Evolutionary conservation across 139 green algal genomes (phyloP), one percentile per base, ranked within the genome.

Genomic region (Picochlorum sp.): DNA sequence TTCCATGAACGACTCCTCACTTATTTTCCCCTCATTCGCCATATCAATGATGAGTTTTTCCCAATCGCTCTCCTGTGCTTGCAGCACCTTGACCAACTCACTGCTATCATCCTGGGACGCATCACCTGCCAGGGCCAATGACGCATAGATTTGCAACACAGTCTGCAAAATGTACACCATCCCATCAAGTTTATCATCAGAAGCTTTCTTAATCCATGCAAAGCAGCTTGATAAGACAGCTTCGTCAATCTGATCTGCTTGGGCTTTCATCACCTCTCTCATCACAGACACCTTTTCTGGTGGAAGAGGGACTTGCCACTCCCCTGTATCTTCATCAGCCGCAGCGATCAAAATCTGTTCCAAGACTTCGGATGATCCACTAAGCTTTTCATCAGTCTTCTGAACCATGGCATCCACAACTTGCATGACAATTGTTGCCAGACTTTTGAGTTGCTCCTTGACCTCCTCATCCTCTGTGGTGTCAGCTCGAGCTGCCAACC

Each of bases 81-180:
- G 23, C 1, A 30, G 14, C 0, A 59, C 21, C 13, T 34, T 28
- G 15, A 4, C 23, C 51, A 59, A 41, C 23, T 34, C n/a, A n/a
- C 6, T 18, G 18, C 13, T 21, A 6, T 26, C 51, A 18, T 34
- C 18, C 20, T 15, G 0, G 20, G 20, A 15, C 20, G 3, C 23
- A 30, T 15, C 51, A 34, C 20, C 20, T 8, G 45, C 52, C 45
- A 96, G 73, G 65, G 84, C 66, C 47, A 64, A 63, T 3, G 71
- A 84, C 6, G 90, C 90, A 63, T 95, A 96, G 47, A 94, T 68
- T 79, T 96, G 90, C 65, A 96, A 76, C 45, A 95, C 74, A 65
- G 84, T 83, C 62, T 96, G 89, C 16, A 96, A 63, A 54, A 96
- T 74, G 16, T 70, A 30, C 28, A 90, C 86, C 81, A 96, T 90